Conservation (phyloP, 2,329 filamentous ascomycete genomes). For the Fusarium sacchari region DNA sequence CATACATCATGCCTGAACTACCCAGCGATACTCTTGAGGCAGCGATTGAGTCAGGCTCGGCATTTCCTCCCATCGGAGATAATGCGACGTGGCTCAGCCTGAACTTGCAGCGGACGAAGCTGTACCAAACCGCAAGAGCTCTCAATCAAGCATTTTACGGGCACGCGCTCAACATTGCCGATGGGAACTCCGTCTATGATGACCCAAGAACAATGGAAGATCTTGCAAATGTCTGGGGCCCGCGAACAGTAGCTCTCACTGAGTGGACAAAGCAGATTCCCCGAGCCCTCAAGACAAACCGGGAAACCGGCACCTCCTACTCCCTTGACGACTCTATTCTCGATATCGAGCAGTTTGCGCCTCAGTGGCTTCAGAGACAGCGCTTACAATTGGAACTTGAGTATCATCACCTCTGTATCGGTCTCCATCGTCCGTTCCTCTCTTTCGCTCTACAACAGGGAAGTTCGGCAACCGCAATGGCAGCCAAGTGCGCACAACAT, state of each 20-base stretch:
- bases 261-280: constrained; percentile 1
- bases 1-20: background rate
- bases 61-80: constrained; percentile 5
- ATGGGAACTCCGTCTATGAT: background rate
- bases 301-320: background rate
- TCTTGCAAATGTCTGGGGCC: background rate
- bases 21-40: background rate
- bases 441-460: background rate
- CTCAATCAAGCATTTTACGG: background rate
- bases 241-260: background rate
- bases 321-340: background rate
- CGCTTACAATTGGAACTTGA: background rate
- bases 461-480: background rate
- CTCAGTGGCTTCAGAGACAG: constrained; percentile 11
- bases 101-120: background rate
- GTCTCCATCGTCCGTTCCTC: constrained; percentile 4
- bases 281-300: background rate
- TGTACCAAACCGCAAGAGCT: background rate
- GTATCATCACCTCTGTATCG: constrained; percentile 10
- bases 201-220: background rate
- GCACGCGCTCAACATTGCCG: background rate
- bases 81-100: constrained; percentile 10
- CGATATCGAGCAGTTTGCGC: background rate
- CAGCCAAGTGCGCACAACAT: background rate
- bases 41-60: constrained; percentile 8